These are phyloP conservation scores for Malassezia pachydermatis DNA, from an alignment of 1,284 basidiomycete species.

Conservation along the genomic window DNA sequence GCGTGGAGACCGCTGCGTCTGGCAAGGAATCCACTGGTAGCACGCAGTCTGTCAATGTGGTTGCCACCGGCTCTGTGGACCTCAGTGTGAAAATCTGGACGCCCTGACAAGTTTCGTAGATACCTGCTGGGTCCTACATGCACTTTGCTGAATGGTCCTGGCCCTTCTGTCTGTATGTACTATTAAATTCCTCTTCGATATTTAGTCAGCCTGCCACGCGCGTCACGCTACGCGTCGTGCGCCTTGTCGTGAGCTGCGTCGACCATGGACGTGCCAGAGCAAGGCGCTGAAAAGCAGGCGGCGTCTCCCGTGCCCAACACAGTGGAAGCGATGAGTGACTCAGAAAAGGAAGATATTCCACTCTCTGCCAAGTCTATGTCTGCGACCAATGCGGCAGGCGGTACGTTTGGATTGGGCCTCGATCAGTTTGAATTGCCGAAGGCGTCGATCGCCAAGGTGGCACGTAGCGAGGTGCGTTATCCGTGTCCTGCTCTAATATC, in stretches of 20 bases:
- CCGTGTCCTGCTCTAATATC: background rate
- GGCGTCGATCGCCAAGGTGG: conserved; percentile 19
- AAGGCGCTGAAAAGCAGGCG: too few relatives aligned
- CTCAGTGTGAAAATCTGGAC: conserved; percentile 39
- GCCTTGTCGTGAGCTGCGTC: too few relatives aligned
- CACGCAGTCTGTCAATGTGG: conserved; percentile 37
- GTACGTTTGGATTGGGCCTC: conserved; percentile 19
- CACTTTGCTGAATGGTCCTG: background rate
- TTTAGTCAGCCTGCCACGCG: too few relatives aligned
- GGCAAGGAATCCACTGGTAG: conserved; percentile 8
- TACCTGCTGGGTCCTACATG: too few relatives aligned
- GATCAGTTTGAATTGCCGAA: conserved; percentile 21
- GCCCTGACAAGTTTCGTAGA: conserved; percentile 21
- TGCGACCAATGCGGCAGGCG: conserved; percentile 16
- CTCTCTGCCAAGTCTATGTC: conserved; percentile 10
- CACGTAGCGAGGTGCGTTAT: conserved; percentile 10
- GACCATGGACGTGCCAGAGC: too few relatives aligned
- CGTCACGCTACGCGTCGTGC: too few relatives aligned
- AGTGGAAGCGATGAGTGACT: too few relatives aligned
- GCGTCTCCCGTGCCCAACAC: too few relatives aligned
- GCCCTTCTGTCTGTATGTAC: too few relatives aligned
- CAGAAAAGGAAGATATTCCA: conserved; percentile 4
- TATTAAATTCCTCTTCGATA: too few relatives aligned
- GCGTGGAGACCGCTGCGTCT: conserved; percentile 13
- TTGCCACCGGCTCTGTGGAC: conserved; percentile 42